Percentiles rank a stretch among this genome's conserved stretches.
phyloP scores from a whole-genome alignment of 2,329 filamentous ascomycete genomes.

The Botryosphaeria dothidea region DNA sequence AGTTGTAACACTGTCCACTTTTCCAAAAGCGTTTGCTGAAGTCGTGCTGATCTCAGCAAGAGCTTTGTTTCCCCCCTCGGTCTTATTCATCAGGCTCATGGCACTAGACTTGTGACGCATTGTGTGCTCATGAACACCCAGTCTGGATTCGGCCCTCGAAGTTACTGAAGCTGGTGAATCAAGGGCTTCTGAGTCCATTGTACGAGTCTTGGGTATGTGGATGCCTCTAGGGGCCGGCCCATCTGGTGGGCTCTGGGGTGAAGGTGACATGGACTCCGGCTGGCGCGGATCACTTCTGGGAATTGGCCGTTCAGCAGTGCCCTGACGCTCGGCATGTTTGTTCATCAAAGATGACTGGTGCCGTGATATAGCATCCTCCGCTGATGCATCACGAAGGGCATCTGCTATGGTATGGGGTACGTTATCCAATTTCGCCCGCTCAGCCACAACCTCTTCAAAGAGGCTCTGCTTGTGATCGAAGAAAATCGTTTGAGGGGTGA shows the following conservation, averaged over 20 bases:
- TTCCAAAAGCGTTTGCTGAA: slow-evolving; percentile 65
- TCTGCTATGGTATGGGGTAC: slow-evolving; percentile 79
- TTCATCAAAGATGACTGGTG: slow-evolving; percentile 43
- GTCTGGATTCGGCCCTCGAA: slow-evolving; percentile 20
- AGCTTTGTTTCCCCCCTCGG: slow-evolving; percentile 57
- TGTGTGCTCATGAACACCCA: slow-evolving; percentile 1
- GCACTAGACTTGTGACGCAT: slow-evolving; percentile 56
- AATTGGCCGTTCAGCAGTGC: not conserved
- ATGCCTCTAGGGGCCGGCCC: slow-evolving; percentile 34
- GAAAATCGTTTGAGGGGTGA: slow-evolving; percentile 85
- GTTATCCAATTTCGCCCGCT: slow-evolving; percentile 34
- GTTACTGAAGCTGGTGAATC: slow-evolving; percentile 17
- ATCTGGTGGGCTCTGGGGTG: slow-evolving; percentile 12
- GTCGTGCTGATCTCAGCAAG: slow-evolving; percentile 65
- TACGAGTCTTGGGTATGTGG: slow-evolving; percentile 27
- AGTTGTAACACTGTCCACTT: slow-evolving; percentile 55
- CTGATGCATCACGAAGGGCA: slow-evolving; percentile 85
- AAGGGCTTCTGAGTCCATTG: not conserved
- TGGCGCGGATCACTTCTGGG: slow-evolving; percentile 27
- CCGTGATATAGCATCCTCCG: slow-evolving; percentile 64
- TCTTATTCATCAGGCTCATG: slow-evolving; percentile 61
- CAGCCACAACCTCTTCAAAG: slow-evolving; percentile 37
- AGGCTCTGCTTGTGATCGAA: slow-evolving; percentile 75
- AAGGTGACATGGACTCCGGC: slow-evolving; percentile 26
- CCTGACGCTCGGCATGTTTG: slow-evolving; percentile 40